phyloP scores from a whole-genome alignment of 371 early-diverging fungal genomes.

The Mortierella sp. region DNA sequence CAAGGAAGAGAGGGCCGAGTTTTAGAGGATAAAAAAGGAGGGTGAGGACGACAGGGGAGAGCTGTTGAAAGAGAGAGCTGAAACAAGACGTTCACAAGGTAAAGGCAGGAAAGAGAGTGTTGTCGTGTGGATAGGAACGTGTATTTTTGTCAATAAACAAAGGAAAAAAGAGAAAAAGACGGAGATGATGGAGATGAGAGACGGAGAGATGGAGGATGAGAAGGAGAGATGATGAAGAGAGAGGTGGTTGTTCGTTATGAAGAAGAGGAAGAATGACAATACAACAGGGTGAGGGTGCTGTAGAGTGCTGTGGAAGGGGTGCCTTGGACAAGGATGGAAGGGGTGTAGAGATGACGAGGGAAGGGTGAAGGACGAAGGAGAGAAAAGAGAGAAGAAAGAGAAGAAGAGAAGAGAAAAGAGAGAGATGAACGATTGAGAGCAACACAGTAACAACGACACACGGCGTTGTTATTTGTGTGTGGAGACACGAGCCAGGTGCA shows the following conservation, averaged over 20 bases:
- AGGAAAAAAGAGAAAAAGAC: neutral
- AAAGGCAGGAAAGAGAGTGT: neutral
- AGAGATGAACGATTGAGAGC: neutral
- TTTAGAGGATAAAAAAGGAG: neutral
- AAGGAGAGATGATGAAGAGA: slow-evolving; percentile 1
- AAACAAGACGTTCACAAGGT: neutral
- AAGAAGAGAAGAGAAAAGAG: neutral
- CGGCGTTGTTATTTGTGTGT: neutral
- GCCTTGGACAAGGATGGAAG: slow-evolving; percentile 11
- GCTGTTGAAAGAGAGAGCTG: neutral
- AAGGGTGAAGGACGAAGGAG: neutral
- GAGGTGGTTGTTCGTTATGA: neutral
- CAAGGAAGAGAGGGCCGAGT: neutral
- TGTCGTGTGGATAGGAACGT: slow-evolving; percentile 18
- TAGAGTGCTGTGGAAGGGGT: slow-evolving; percentile 3
- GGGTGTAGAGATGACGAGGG: slow-evolving; percentile 1
- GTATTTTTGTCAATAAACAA: neutral
- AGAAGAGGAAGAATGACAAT: slow-evolving; percentile 24
- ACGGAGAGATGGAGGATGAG: neutral
- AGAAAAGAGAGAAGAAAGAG: neutral
- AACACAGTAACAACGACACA: too few species aligned
- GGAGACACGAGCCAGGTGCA: neutral
- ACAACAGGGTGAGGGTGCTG: neutral
- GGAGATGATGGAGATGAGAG: neutral
- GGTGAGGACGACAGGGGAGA: neutral